Conservation (phyloP, 176 grass and related monocot species). For the Alopecurus myosuroides region DNA sequence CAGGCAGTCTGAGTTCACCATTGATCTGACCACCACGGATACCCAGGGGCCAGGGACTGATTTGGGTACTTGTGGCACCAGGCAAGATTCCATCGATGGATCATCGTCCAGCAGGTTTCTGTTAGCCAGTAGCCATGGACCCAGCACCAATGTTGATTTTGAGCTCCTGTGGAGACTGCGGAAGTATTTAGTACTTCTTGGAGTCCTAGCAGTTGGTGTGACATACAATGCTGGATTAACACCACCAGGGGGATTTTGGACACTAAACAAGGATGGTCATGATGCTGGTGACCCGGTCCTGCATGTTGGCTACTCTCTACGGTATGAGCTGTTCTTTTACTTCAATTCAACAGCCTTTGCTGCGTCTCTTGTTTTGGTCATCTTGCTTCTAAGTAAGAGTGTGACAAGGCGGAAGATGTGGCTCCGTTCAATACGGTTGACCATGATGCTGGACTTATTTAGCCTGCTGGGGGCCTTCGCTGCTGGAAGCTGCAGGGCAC, state of each 20-base stretch:
- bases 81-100: neutral
- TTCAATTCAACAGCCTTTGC: slow-evolving; percentile 43
- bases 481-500: slow-evolving; percentile 40
- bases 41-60: neutral
- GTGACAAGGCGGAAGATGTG: slow-evolving; percentile 13
- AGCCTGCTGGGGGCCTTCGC: slow-evolving; percentile 51
- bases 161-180: slow-evolving; percentile 36
- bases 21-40: neutral
- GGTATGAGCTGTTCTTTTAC: slow-evolving; percentile 43
- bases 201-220: slow-evolving; percentile 28
- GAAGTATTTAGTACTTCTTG: slow-evolving; percentile 43
- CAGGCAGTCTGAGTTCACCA: neutral
- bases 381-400: slow-evolving; percentile 47
- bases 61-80: neutral
- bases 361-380: slow-evolving; percentile 54
- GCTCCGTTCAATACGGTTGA: slow-evolving; percentile 34
- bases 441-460: slow-evolving; percentile 45
- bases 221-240: slow-evolving; percentile 49
- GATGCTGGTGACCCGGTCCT: slow-evolving; percentile 32
- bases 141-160: neutral
- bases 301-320: neutral
- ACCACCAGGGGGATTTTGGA: slow-evolving; percentile 25
- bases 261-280: neutral
- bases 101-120: neutral
- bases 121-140: neutral